Conservation (phyloP, 116 monocot genomes). For the Cymodocea nodosa region DNA sequence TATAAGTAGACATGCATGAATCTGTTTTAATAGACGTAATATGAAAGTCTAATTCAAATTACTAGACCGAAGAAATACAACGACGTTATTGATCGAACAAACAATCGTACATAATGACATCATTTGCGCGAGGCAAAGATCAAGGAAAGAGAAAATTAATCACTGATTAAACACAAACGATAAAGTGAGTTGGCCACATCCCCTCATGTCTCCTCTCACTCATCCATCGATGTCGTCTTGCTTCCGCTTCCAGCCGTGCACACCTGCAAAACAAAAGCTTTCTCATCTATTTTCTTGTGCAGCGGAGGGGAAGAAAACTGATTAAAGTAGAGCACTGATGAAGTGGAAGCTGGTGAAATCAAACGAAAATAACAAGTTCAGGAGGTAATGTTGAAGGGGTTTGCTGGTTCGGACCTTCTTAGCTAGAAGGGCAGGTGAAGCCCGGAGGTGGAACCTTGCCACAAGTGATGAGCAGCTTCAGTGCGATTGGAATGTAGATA, state of each 20-base stretch:
- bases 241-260: neutral
- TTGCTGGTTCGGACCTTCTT: neutral
- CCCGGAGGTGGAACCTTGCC: conserved; percentile 23
- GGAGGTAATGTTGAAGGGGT: neutral
- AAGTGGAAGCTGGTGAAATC: neutral
- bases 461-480: conserved; percentile 36
- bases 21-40: no score
- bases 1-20: no score
- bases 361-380: neutral
- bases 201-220: conserved; percentile 12
- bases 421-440: conserved; percentile 12
- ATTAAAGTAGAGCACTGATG: no score
- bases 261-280: neutral
- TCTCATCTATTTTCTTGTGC: neutral
- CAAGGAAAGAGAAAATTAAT: no score
- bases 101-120: no score
- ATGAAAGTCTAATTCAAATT: no score
- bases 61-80: no score
- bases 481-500: conserved; percentile 27
- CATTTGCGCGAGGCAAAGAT: no score
- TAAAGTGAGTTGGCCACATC: conserved; percentile 5
- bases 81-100: no score
- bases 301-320: neutral
- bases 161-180: neutral
- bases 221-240: no score